Conservation (phyloP, 495 filamentous ascomycete genomes). For the Sabuloglossum arenarium region DNA sequence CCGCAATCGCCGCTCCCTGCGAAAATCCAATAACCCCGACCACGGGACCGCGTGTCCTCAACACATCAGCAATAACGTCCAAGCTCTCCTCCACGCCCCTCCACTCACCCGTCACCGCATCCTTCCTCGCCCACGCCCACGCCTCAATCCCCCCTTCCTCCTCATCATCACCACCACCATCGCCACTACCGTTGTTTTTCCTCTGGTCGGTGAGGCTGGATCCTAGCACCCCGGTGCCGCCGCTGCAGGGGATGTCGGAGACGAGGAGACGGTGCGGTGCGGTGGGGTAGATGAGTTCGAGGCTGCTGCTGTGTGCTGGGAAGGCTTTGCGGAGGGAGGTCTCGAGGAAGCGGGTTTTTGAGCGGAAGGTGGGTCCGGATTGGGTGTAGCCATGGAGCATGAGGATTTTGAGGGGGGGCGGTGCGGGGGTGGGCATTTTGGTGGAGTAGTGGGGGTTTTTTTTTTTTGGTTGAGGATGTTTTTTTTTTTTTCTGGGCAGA, state of each 20-base stretch:
- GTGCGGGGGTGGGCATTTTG: too few species aligned
- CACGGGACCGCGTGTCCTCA: constrained; percentile 26
- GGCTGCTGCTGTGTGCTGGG: constrained; percentile 23
- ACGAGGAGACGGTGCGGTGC: constrained; percentile 38
- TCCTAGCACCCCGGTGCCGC: too few species aligned
- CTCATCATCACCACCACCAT: too few species aligned
- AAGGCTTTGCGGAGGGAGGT: constrained; percentile 63
- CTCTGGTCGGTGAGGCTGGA: too few species aligned
- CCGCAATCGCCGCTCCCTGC: constrained; percentile 22
- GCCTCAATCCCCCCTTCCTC: constrained; percentile 34
- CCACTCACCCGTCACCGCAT: constrained; percentile 36
- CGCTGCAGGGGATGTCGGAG: constrained; percentile 57
- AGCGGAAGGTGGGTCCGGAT: constrained; percentile 65
- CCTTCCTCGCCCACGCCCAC: constrained; percentile 76
- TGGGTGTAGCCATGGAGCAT: constrained; percentile 74
- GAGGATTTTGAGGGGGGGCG: constrained; percentile 27
- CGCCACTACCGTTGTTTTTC: too few species aligned
- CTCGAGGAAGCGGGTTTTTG: constrained; percentile 72
- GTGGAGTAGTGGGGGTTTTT: too few species aligned
- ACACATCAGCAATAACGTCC: constrained; percentile 29
- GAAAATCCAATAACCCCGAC: constrained; percentile 24
- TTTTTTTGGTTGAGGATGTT: too few species aligned
- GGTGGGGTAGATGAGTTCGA: constrained; percentile 37
- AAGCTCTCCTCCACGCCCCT: constrained; percentile 45
- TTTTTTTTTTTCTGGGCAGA: too few species aligned